Evolutionary conservation across 2,329 filamentous ascomycete genomes (phyloP), one percentile per base, ranked within the genome.

Genomic region (Cytospora piceae): DNA sequence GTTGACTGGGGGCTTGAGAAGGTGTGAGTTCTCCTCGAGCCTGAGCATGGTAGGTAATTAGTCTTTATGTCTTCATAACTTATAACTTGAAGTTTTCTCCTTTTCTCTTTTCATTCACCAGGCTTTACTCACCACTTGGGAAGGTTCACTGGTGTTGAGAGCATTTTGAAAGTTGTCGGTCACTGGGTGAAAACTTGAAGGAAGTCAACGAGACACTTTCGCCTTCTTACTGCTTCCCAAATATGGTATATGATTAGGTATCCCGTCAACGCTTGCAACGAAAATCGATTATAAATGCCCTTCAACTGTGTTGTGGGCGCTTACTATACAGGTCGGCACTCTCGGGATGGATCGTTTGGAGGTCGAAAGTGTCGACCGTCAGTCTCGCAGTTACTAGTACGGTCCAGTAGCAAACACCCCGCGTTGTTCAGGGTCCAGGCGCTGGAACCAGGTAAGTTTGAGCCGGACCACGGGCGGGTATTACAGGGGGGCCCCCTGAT

Each of bases 1-100:
- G 81, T 97, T 97, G 74, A 98, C 89, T 1, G 95, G 95, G 0
- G 95, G 95, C 77, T 97, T 88, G 65, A 97, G 87, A 68, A 98
- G 89, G 76, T 98, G 94, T 0, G 91, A 90, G 79, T 98, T 98
- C 76, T 94, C 87, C 73, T 92, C 85, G 51, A 99, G 89, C 94
- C 94, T 67, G 58, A 57, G 65, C 22, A 37, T 17, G 46, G 27
- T 32, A n/a, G 17, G 20, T 22, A 9, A 58, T 62, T 24, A 65
- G 63, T 24, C 55, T 27, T 4, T 12, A 7, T 39, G 17, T 24
- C 1, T 8, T 20, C 20, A 74, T 72, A 70, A 42, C 24, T 51
- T 15, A 11, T 34, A n/a, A 42, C 24, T 51, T 15, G 15, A 4
- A n/a, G 6, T 37, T 17, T 22, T 3, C 20, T 22, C 15, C n/a